Conservation (phyloP, 2,329 filamentous ascomycete species). For the Epicoccum sorghinum region DNA sequence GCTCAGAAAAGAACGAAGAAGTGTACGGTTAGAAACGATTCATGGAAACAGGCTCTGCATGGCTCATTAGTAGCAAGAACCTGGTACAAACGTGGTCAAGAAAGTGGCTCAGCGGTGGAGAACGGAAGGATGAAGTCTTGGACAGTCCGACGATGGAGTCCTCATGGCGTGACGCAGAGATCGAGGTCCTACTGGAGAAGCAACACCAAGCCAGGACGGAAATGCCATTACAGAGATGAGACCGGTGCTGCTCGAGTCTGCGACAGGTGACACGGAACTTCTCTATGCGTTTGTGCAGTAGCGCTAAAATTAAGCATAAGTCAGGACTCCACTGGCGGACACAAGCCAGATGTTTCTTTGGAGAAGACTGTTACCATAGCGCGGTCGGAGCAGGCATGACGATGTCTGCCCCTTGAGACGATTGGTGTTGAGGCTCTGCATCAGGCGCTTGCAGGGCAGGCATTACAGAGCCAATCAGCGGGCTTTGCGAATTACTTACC, state of each 20-base stretch:
- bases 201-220: constrained; percentile 36
- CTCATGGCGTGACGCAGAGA: constrained; percentile 40
- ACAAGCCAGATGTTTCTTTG: constrained; percentile 35
- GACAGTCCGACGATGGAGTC: constrained; percentile 23
- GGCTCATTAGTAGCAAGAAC: constrained; percentile 34
- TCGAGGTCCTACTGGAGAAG: constrained; percentile 33
- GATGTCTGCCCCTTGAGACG: constrained; percentile 43
- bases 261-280: constrained; percentile 34
- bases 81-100: constrained; percentile 31
- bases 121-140: constrained; percentile 27
- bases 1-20: constrained; percentile 34
- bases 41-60: constrained; percentile 39
- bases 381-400: constrained; percentile 33
- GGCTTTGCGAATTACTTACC: constrained; percentile 6
- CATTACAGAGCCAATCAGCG: constrained; percentile 22
- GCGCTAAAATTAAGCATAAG: constrained; percentile 29
- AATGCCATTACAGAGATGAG: constrained; percentile 40
- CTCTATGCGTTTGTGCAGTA: constrained; percentile 36
- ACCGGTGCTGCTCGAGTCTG: constrained; percentile 41
- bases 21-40: constrained; percentile 30
- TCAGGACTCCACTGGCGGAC: constrained; percentile 26
- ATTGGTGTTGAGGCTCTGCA: constrained; percentile 45
- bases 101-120: constrained; percentile 24
- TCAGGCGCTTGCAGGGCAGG: constrained; percentile 23
- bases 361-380: constrained; percentile 15